Base-by-base conservation (phyloP, 2,329 filamentous ascomycete genomes). In the Penicillium sp. region DNA sequence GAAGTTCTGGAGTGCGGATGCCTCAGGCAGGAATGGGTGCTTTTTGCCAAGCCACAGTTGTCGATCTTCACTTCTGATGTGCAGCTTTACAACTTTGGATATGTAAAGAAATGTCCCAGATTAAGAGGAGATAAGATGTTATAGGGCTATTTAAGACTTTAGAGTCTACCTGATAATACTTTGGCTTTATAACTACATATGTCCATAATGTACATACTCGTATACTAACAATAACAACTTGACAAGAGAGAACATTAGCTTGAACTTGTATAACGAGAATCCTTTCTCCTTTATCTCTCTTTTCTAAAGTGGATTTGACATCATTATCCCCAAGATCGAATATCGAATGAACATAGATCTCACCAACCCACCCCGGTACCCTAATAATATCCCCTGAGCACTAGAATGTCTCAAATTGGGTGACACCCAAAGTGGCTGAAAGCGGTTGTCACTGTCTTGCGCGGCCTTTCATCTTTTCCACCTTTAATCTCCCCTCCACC, bases 361-460 rank as follows among this genome's bases (percentile, higher is more conserved):
- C 21, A 17, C 42, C n/a, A 38, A 27, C 36, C 45, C 29, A 50
- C 44, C 33, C 23, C 15, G 10, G 17, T n/a, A 42, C 3, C 9
- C 39, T 36, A 39, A 43, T 35, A 21, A 50, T 60, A 58, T 43
- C 21, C 55, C 59, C 61, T 57, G 52, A 51, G 33, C 25, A 44
- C 42, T 36, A 55, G 59, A 53, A 61, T 55, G 57, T 58, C 55
- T 61, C 44, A 53, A 55, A 49, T 60, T 43, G 51, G 54, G 58
- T 66, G 53, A 63, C 63, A 65, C 60, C 45, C 41, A 8, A 54
- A 51, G 53, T 61, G 63, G 64, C 63, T 66, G 58, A 61, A 59
- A 60, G 64, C 64, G 60, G 61, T 60, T 56, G 53, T 64, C 58
- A 64, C 58, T 57, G 57, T 59, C 49, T 66, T 66, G 64, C 64